A percentile compares a stretch with the other conserved stretches of the same genome.
Conservation (phyloP, 257 asterid species). For the Paulownia fortunei region DNA sequence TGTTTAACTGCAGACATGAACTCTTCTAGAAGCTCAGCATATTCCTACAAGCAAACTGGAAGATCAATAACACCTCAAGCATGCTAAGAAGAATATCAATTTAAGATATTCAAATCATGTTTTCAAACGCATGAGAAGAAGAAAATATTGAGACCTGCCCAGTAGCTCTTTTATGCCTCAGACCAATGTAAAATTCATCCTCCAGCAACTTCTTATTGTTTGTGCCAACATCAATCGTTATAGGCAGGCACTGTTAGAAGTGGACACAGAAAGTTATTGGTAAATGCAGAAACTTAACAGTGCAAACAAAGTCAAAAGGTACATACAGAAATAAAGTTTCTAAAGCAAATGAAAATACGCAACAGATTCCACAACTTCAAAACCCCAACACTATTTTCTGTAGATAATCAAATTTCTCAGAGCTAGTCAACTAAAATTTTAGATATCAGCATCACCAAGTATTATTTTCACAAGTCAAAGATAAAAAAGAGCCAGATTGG, state of each 20-base stretch:
- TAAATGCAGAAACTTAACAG: neutral
- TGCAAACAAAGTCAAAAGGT: neutral
- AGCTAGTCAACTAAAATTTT: no score
- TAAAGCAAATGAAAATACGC: neutral
- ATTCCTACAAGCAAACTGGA: constrained; percentile 57
- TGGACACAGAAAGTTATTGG: neutral
- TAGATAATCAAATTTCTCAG: neutral
- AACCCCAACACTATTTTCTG: neutral
- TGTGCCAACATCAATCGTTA: constrained; percentile 92
- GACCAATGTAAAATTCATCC: constrained; percentile 90
- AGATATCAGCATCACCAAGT: no score
- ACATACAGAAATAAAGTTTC: neutral
- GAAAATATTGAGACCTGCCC: constrained; percentile 62
- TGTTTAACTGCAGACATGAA: constrained; percentile 89
- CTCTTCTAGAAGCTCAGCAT: constrained; percentile 83
- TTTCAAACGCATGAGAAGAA: constrained; percentile 20
- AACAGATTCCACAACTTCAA: no score
- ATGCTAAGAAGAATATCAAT: constrained; percentile 12
- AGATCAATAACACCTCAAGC: constrained; percentile 26
- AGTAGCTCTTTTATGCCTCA: constrained; percentile 78
- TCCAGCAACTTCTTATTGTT: constrained; percentile 77
- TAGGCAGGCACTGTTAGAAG: constrained; percentile 75
- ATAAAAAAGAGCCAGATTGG: neutral
- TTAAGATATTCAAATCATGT: constrained; percentile 10
- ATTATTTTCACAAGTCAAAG: no score